Evolutionary conservation across 192 early-diverging fungal genomes (phyloP).

Genomic region (Globomyces pollinis-pini): DNA sequence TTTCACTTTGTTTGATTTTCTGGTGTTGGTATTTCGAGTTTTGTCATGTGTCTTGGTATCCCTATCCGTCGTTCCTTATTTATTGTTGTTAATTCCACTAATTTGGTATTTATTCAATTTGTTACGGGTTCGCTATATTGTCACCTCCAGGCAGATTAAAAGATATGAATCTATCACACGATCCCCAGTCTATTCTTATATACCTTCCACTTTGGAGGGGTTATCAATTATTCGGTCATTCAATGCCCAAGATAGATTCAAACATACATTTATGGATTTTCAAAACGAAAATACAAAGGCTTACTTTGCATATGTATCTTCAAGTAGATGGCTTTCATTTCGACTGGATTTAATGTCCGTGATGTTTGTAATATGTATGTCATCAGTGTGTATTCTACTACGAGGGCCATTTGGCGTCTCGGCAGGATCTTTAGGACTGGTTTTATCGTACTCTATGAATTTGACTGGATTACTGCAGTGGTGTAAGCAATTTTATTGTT

Average conservation of each 20-base stretch:
- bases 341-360: slow-evolving; percentile 15
- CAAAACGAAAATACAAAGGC: slow-evolving; percentile 29
- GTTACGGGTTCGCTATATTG: slow-evolving; percentile 40
- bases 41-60: slow-evolving; percentile 13
- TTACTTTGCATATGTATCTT: slow-evolving; percentile 15
- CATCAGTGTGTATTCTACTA: background rate
- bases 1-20: slow-evolving; percentile 44
- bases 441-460: slow-evolving; percentile 18
- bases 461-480: slow-evolving; percentile 10
- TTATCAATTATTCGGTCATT: slow-evolving; percentile 77
- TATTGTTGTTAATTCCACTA: slow-evolving; percentile 17
- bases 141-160: slow-evolving; percentile 49
- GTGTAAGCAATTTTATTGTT: too few species aligned
- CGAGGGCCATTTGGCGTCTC: slow-evolving; percentile 9
- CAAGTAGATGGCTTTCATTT: slow-evolving; percentile 20
- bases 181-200: slow-evolving; percentile 25
- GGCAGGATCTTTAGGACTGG: slow-evolving; percentile 15
- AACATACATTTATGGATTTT: slow-evolving; percentile 6
- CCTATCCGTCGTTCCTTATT: slow-evolving; percentile 8
- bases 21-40: slow-evolving; percentile 53
- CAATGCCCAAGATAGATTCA: slow-evolving; percentile 60
- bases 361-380: background rate
- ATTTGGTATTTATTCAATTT: slow-evolving; percentile 27
- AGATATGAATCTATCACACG: slow-evolving; percentile 54
- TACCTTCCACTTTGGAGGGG: slow-evolving; percentile 28